Evolutionary conservation across 306 rosid species (phyloP), one percentile per base, ranked within the genome.

Genomic region (Heteromeles arbutifolia): DNA sequence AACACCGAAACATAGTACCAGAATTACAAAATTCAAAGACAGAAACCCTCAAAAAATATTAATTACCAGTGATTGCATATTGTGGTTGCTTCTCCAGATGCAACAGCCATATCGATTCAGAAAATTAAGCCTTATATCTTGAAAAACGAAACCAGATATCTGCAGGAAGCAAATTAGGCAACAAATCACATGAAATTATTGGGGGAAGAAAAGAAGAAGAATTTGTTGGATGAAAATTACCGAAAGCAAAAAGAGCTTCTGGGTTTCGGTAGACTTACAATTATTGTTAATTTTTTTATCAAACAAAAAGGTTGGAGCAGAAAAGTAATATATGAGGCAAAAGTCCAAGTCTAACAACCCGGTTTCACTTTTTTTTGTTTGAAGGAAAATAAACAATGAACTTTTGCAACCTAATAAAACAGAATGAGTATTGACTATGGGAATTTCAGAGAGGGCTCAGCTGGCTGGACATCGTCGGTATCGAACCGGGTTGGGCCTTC

Each of bases 51-150:
- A 14, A 31, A 6, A 18, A 25, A 1, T 73, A 73, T 18, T 19
- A 13, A 32, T 61, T 88, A 95, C 98, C 98, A 95, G 96, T 95
- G 97, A 83, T 77, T 29, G 83, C 98, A 95, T 50, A 73, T 29
- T 66, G 79, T 85, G 52, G 85, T 75, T 79, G 82, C 79, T 65
- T 88, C 93, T 69, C 89, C 93, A 31, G 87, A 84, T 67, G 75
- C 86, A 84, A 70, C 77, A 45, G 90, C 96, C 98, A 95, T 95
- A 64, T 74, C 41, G 80, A 76, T 74, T 32, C 32, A 70, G 50
- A 56, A 37, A 72, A 24, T 2, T n/a, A 14, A 54, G 19, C 25
- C 69, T 26, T 29, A 77, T 34, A 67, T 54, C 75, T 29, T 21
- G 75, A 45, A 15, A 77, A 54, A 15, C 32, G 15, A 24, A 31